phyloP scores from a whole-genome alignment of 2,329 filamentous ascomycete species.

The Westerdykella aurantiaca region DNA sequence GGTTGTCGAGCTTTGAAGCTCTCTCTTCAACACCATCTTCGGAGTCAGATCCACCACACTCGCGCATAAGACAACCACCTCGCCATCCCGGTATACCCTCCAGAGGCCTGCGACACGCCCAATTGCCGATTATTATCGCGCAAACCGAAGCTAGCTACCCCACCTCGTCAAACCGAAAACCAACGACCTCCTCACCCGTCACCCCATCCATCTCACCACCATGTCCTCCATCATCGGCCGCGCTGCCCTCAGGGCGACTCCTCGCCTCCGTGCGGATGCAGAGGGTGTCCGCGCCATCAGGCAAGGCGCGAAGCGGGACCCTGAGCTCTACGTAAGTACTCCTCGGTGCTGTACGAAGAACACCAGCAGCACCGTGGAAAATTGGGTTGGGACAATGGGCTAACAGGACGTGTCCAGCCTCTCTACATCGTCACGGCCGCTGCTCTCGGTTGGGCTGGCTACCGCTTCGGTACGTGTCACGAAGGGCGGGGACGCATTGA shows the following conservation, averaged over 20 bases:
- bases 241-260: conserved; percentile 43
- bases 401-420: not conserved
- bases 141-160: too few relatives aligned
- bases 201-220: conserved; percentile 10
- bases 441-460: not conserved
- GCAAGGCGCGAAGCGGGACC: conserved; percentile 62
- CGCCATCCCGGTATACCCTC: too few relatives aligned
- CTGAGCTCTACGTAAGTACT: conserved; percentile 64
- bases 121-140: too few relatives aligned
- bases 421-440: not conserved
- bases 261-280: conserved; percentile 39
- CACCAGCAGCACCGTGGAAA: too few relatives aligned
- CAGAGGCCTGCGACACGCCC: too few relatives aligned
- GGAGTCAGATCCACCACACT: too few relatives aligned
- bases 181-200: not conserved
- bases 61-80: too few relatives aligned
- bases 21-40: too few relatives aligned
- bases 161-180: too few relatives aligned
- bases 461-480: not conserved
- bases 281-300: conserved; percentile 43
- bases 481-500: not conserved
- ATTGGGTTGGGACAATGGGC: too few relatives aligned
- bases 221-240: conserved; percentile 46
- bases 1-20: too few relatives aligned
- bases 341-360: too few relatives aligned